A percentile compares a stretch with the other conserved stretches of the same genome.
phyloP scores from a whole-genome alignment of 2,329 filamentous ascomycete species.

The Cordyceps cicadae region DNA sequence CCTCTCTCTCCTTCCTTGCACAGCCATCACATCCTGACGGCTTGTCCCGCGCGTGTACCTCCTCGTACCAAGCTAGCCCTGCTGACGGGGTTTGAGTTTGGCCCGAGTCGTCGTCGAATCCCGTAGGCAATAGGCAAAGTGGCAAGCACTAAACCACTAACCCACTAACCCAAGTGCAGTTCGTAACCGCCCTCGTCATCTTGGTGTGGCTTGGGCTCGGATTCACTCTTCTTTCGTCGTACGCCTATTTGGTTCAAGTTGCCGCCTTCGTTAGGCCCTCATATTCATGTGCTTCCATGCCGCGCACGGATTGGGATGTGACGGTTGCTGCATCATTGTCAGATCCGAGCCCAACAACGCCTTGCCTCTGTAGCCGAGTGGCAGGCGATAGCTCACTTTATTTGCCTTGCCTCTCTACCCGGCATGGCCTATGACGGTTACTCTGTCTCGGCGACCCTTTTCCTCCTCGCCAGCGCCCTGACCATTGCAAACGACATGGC shows the following conservation, averaged over 20 bases:
- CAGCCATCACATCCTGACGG: background rate
- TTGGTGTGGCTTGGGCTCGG: background rate
- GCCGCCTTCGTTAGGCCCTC: background rate
- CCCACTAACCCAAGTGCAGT: background rate
- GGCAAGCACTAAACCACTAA: background rate
- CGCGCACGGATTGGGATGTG: background rate
- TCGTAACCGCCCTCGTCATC: constrained; percentile 4
- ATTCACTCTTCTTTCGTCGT: background rate
- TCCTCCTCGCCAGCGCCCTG: background rate
- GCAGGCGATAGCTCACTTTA: constrained; percentile 4
- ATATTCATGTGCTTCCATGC: background rate
- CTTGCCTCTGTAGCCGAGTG: background rate
- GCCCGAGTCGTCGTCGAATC: background rate
- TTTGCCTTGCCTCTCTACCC: constrained; percentile 7
- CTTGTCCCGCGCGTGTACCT: background rate
- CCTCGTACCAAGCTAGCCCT: background rate
- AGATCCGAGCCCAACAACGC: constrained; percentile 1
- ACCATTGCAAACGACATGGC: background rate
- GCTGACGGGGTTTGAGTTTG: background rate
- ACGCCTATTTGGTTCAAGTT: background rate
- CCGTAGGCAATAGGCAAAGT: too few species aligned
- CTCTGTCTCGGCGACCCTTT: background rate
- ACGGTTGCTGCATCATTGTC: background rate
- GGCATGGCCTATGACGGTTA: constrained; percentile 3
- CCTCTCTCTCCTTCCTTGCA: background rate